These are phyloP conservation scores for Hyphopichia khmerensis DNA, from an alignment of 1,139 yeast species.

Conservation along the genomic window DNA sequence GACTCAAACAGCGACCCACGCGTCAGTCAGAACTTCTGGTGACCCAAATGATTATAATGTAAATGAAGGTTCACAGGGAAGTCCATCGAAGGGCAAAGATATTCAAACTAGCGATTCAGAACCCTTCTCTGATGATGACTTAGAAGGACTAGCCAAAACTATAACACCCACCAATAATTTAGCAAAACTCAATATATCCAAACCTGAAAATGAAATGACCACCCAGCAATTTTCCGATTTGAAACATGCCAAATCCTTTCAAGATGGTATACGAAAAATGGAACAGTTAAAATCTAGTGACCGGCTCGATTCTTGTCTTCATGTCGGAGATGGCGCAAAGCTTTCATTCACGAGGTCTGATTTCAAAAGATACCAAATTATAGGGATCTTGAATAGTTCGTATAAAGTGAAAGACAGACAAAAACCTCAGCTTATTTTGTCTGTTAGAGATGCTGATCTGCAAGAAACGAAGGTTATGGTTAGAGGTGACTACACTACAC, in stretches of 20 bases:
- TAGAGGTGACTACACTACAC: conserved; percentile 48
- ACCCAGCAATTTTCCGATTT: conserved; percentile 2
- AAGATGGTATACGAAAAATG: conserved; percentile 24
- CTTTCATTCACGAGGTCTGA: conserved; percentile 46
- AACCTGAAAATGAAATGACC: background rate
- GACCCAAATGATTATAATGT: background rate
- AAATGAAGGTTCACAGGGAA: no score
- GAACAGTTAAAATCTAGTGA: conserved; percentile 16
- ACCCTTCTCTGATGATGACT: conserved; percentile 32
- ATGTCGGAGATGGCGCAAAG: conserved; percentile 31
- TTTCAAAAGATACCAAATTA: conserved; percentile 51
- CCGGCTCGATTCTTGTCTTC: conserved; percentile 8
- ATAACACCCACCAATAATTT: background rate
- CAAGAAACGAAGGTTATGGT: conserved; percentile 39
- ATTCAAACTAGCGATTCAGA: conserved; percentile 11
- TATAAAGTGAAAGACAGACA: conserved; percentile 29
- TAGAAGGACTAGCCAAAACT: background rate
- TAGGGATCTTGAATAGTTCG: conserved; percentile 29
- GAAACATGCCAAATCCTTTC: conserved; percentile 7
- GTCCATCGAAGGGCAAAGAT: no score
- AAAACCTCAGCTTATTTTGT: conserved; percentile 48
- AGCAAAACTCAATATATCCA: background rate
- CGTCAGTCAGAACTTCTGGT: no score
- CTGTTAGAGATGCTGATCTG: conserved; percentile 40
- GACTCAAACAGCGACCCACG: background rate